Conservation (phyloP, 805 yeast species). For the Monosporozyma siamensis region DNA sequence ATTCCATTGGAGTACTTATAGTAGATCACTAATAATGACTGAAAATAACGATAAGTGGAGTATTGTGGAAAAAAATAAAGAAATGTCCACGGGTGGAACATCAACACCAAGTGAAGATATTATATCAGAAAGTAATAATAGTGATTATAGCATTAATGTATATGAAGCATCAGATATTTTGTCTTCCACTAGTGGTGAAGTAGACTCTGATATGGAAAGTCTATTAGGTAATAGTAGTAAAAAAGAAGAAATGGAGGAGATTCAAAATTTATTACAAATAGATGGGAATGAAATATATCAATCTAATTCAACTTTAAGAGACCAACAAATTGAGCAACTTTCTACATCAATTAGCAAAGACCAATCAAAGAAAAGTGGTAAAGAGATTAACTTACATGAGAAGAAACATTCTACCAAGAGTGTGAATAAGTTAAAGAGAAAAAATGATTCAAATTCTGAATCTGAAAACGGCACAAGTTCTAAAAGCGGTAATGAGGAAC, state of each 20-base stretch:
- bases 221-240: background rate
- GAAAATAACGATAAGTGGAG: conserved; percentile 1
- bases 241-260: background rate
- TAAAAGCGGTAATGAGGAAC: no score
- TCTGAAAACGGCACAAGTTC: no score
- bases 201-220: background rate
- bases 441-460: no score
- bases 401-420: background rate
- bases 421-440: background rate
- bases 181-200: conserved; percentile 18
- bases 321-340: background rate
- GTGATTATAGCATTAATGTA: background rate
- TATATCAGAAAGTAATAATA: background rate
- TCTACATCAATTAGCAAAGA: background rate
- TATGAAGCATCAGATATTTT: conserved; percentile 14
- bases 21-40: no score
- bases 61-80: background rate
- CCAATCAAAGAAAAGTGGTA: no score
- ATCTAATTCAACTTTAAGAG: background rate
- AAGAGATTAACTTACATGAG: background rate
- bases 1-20: background rate
- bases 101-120: background rate
- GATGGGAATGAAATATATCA: no score
- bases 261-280: background rate
- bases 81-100: background rate